Percentiles rank a stretch among this genome's conserved stretches.
Conservation (phyloP, 371 early-diverging fungal genomes). For the Mortierella sp. region DNA sequence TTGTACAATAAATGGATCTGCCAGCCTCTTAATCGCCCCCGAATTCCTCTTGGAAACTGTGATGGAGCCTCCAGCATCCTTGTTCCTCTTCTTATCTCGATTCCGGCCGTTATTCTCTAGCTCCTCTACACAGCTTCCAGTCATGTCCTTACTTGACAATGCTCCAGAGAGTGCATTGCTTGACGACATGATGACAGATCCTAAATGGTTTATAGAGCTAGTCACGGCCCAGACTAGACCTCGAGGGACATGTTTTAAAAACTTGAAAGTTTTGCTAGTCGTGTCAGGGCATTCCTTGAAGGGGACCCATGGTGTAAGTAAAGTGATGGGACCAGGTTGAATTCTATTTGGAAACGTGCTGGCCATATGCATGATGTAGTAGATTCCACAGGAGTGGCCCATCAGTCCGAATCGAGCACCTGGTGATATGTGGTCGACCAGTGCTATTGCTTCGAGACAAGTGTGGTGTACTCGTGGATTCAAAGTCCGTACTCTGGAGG, state of each 20-base stretch:
- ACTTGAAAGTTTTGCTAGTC: slow-evolving; percentile 50
- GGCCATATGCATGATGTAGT: slow-evolving; percentile 51
- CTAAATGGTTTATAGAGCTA: slow-evolving; percentile 52
- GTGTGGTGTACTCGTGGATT: slow-evolving; percentile 36
- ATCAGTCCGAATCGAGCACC: slow-evolving; percentile 44
- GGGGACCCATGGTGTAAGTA: slow-evolving; percentile 54
- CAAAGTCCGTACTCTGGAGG: background rate
- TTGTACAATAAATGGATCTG: slow-evolving; percentile 44
- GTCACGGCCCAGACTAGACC: slow-evolving; percentile 54
- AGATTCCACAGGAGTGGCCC: slow-evolving; percentile 53
- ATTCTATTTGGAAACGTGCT: slow-evolving; percentile 32
- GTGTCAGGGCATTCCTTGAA: slow-evolving; percentile 54
- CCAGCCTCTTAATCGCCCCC: slow-evolving; percentile 2
- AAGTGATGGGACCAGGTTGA: slow-evolving; percentile 29
- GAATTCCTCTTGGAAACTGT: background rate
- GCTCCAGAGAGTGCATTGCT: slow-evolving; percentile 45
- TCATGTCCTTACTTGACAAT: slow-evolving; percentile 19
- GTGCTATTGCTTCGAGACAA: slow-evolving; percentile 35
- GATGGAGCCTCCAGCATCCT: background rate
- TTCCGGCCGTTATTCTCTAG: background rate
- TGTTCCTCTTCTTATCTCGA: background rate
- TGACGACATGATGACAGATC: slow-evolving; percentile 45
- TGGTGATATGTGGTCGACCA: slow-evolving; percentile 34
- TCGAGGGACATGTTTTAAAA: slow-evolving; percentile 44
- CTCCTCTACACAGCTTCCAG: background rate